Base-by-base conservation (phyloP, 2,329 filamentous ascomycete species). In the Paramyrothecium roridum region DNA sequence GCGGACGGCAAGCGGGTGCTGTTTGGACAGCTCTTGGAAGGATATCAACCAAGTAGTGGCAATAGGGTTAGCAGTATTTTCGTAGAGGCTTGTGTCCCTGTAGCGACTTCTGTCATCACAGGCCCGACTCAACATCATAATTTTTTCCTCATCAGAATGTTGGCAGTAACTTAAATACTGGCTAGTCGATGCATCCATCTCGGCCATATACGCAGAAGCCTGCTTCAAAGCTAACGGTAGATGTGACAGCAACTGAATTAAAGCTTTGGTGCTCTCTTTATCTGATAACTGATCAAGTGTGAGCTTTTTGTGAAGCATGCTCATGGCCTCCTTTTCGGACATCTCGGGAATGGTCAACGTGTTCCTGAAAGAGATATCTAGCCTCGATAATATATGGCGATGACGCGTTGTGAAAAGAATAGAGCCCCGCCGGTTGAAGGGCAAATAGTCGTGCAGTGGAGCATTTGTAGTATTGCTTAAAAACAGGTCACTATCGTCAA, bases 401-500 rank as follows among this genome's bases (percentile, higher is more conserved):
- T 43, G 7, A 13, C 37, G 37, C 7, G 37, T 43, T 43, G 37
- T 43, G 37, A 43, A 43, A 43, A 43, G 37, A 13, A 43, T 43
- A 43, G 37, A 43, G 13, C 37, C 37, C 13, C n/a, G 13, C 6
- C 37, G 37, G n/a, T 43, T 43, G 37, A 43, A 43, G 4, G 37
- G 37, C n/a, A 43, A 13, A 13, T 17, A 43, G 12, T 43, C 37
- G n/a, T 6, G 13, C 37, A 43, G 16, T 17, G 37, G 13, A 43
- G 37, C 7, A 7, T 16, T 19, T 4, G 53, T 11, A 7, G 57
- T 43, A 12, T 54, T 11, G 26, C 59, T 59, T 43, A 67, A 63
- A 1, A 73, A 52, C 3, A 76, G 54, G 2, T 68, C 56, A 3
- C 50, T 47, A 54, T 79, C 72, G 52, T 79, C 74, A 13, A 71